Percentiles rank a stretch among this genome's conserved stretches.
These are phyloP conservation scores for Arabidopsis thaliana DNA, from an alignment of 345 rosid genomes.

Conservation along the genomic window DNA sequence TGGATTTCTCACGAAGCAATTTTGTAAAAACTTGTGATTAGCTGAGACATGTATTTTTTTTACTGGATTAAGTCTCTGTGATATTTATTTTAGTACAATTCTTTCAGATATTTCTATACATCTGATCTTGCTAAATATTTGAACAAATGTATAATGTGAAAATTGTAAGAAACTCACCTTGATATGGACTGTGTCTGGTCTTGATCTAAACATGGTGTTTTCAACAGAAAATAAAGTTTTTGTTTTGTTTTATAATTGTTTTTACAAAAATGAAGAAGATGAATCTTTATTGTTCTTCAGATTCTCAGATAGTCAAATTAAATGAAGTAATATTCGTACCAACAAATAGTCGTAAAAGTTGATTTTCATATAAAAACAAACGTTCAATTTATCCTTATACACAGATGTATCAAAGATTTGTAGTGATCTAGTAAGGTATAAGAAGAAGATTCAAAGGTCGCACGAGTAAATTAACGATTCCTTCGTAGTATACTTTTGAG, in stretches of 20 bases:
- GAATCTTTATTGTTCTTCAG: slow-evolving; percentile 40
- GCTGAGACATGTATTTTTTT: slow-evolving; percentile 17
- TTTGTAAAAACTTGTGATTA: slow-evolving; percentile 41
- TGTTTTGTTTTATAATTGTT: background rate
- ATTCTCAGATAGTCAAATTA: background rate
- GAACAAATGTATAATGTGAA: slow-evolving; percentile 31
- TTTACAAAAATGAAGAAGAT: background rate
- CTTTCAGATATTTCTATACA: slow-evolving; percentile 19
- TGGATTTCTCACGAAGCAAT: slow-evolving; percentile 32
- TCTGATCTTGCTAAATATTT: slow-evolving; percentile 13
- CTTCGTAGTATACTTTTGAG: too few species aligned
- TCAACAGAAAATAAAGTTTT: background rate
- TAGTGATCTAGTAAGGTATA: background rate
- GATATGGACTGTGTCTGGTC: background rate
- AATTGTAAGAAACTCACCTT: background rate
- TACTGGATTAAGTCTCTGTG: slow-evolving; percentile 16
- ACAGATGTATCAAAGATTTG: background rate
- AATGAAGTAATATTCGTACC: background rate
- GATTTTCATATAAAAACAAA: background rate
- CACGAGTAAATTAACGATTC: too few species aligned
- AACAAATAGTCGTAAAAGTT: background rate
- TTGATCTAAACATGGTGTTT: background rate
- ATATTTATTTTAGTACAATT: slow-evolving; percentile 12
- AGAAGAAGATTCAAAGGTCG: too few species aligned
- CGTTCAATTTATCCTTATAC: background rate